Base-by-base conservation (phyloP, 371 early-diverging fungal species). In the Mucor indicus region DNA sequence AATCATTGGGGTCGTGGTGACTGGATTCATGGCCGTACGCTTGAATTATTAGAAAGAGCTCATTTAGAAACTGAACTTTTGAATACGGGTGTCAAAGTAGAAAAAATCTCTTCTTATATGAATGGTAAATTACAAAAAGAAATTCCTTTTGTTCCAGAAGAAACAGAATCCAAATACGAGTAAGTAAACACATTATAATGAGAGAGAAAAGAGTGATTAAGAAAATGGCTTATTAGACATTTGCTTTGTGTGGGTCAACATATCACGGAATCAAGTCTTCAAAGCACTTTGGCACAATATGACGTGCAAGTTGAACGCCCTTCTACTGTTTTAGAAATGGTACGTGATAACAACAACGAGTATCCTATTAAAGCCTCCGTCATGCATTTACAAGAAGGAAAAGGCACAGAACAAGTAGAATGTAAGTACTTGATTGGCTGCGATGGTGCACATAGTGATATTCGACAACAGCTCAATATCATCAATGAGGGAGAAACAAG, bases 1-100 rank as follows among this genome's bases (percentile, higher is more conserved):
- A 73, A 69, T 22, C 74, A 73, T 44, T 73, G 74, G 74, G 74
- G 74, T 25, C 53, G 74, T 48, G 74, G 74, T 32, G 74, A 73
- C 25, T 69, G 70, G 69, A 67, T 73, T 25, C 70, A 69, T 31
- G 74, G 74, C 1, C 64, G 74, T 35, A 74, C 74, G 0, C 44
- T 74, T 24, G 70, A 69, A 47, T 38, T 74, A 1, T 36, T 74
- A 19, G 70, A 69, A 40, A 45, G 57, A 38, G 67, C 65, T 2
- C 61, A 62, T 16, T 38, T 74, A 12, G 54, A 39, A 20, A 33
- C 48, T 11, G 70, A 74, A 25, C 15, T 74, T 12, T 17, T 74
- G 13, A 62, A 56, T 17, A 69, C 70, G 5, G 74, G 74, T 27
- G 74, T 65, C n/a, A 64, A 65, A 31, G 70, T 69, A 1, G 66